A percentile compares a stretch with the other conserved stretches of the same genome.
Evolutionary conservation across 2,329 filamentous ascomycete genomes (phyloP).

Genomic region (Alternaria arbusti): DNA sequence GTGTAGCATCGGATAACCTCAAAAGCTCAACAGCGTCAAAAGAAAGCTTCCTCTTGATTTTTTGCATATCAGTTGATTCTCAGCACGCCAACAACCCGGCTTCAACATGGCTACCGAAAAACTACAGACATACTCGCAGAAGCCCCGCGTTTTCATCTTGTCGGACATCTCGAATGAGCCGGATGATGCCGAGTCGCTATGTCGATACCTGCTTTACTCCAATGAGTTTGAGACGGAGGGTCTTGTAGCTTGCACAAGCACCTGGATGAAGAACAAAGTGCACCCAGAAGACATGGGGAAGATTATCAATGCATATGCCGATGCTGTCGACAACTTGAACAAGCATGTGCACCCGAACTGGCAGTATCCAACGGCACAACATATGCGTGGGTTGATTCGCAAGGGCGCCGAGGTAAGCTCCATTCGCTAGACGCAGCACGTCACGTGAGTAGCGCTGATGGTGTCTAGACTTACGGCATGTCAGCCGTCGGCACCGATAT

Average conservation of each 20-base stretch:
- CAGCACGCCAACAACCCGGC: neutral
- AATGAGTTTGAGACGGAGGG: slow-evolving; percentile 50
- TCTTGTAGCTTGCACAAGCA: slow-evolving; percentile 49
- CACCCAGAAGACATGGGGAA: slow-evolving; percentile 45
- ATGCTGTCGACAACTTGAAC: slow-evolving; percentile 56
- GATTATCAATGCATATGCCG: slow-evolving; percentile 44
- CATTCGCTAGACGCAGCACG: neutral
- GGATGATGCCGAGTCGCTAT: slow-evolving; percentile 49
- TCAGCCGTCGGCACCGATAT: slow-evolving; percentile 37
- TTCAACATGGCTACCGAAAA: slow-evolving; percentile 32
- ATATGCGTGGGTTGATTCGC: slow-evolving; percentile 32
- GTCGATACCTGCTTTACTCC: slow-evolving; percentile 46
- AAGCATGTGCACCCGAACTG: slow-evolving; percentile 51
- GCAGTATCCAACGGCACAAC: slow-evolving; percentile 37
- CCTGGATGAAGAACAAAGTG: slow-evolving; percentile 48
- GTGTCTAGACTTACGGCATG: slow-evolving; percentile 48
- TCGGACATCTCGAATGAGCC: slow-evolving; percentile 51
- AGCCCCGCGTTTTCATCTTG: slow-evolving; percentile 50
- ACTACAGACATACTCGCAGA: slow-evolving; percentile 39
- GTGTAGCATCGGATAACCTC: slow-evolving; percentile 25
- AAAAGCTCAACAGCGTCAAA: slow-evolving; percentile 18
- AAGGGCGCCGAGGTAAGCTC: slow-evolving; percentile 41
- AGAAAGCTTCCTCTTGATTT: neutral
- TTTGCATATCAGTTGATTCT: neutral
- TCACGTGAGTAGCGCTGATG: slow-evolving; percentile 3